phyloP scores from a whole-genome alignment of 73 alveolate species.

The Uronychia setigera region DNA sequence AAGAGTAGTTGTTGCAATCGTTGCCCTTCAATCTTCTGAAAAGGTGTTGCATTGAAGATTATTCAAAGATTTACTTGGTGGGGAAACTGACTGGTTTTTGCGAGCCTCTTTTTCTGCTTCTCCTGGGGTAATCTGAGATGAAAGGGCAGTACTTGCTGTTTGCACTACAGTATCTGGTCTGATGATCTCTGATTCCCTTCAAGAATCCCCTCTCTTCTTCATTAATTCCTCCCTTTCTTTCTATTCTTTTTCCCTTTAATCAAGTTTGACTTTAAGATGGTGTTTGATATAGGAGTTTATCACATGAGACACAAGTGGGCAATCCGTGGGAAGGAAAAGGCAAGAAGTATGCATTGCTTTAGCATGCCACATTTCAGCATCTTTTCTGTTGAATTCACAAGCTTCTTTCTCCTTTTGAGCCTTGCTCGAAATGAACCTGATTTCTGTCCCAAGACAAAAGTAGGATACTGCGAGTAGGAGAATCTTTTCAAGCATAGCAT shows the following conservation, averaged over 20 bases:
- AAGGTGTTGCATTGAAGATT: background rate
- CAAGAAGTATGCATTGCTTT: constrained; percentile 58
- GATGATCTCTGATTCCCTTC: background rate
- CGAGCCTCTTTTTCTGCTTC: background rate
- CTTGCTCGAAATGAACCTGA: constrained; percentile 38
- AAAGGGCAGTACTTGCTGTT: background rate
- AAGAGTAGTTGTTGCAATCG: background rate
- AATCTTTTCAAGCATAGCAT: constrained; percentile 67
- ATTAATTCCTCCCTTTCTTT: background rate
- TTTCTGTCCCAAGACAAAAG: constrained; percentile 69
- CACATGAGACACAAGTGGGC: constrained; percentile 61
- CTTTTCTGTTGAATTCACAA: constrained; percentile 11
- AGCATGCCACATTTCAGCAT: constrained; percentile 74
- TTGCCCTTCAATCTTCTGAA: background rate
- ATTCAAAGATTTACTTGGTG: background rate
- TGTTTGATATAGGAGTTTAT: constrained; percentile 60
- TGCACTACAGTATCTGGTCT: background rate
- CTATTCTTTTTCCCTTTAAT: constrained; percentile 1
- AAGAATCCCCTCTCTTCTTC: background rate
- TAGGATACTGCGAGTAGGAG: constrained; percentile 56
- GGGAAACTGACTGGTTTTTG: background rate
- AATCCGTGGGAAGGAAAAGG: constrained; percentile 57
- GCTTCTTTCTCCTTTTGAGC: constrained; percentile 9
- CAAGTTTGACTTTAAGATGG: constrained; percentile 33
- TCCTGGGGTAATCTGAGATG: background rate